Percentiles rank a stretch among this genome's conserved stretches.
phyloP scores from a whole-genome alignment of 2,329 filamentous ascomycete genomes.

The Juglanconis sp. region DNA sequence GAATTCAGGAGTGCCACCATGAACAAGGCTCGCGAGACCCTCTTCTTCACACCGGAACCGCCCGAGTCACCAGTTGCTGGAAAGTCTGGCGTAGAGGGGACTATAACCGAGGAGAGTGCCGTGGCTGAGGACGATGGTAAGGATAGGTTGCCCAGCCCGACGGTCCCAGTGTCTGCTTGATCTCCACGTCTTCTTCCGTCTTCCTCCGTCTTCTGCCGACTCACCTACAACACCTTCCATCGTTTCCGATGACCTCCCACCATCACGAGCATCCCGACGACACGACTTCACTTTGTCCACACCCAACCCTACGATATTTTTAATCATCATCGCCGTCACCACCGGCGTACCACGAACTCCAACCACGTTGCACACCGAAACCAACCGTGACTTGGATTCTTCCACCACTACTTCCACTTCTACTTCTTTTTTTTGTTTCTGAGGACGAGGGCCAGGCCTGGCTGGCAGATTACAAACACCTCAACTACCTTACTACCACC shows the following conservation, averaged over 20 bases:
- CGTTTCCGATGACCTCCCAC: neutral
- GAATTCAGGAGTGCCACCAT: conserved; percentile 26
- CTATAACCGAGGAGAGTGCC: conserved; percentile 21
- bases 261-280: conserved; percentile 9
- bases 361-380: neutral
- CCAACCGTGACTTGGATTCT: conserved; percentile 3
- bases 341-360: neutral
- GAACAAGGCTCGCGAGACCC: conserved; percentile 29
- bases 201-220: neutral
- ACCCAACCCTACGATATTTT: conserved; percentile 11
- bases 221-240: neutral
- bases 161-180: conserved; percentile 16
- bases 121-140: conserved; percentile 14
- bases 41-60: conserved; percentile 42
- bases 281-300: conserved; percentile 11
- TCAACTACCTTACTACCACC: neutral
- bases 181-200: neutral
- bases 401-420: neutral
- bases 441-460: neutral
- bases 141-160: conserved; percentile 4
- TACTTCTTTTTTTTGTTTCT: conserved; percentile 1
- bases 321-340: conserved; percentile 11
- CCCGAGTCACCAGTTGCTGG: conserved; percentile 29
- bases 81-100: conserved; percentile 19
- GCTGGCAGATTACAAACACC: conserved; percentile 2